phyloP scores from a whole-genome alignment of 2,329 filamentous ascomycete genomes.

The Coniochaeta prunicola region DNA sequence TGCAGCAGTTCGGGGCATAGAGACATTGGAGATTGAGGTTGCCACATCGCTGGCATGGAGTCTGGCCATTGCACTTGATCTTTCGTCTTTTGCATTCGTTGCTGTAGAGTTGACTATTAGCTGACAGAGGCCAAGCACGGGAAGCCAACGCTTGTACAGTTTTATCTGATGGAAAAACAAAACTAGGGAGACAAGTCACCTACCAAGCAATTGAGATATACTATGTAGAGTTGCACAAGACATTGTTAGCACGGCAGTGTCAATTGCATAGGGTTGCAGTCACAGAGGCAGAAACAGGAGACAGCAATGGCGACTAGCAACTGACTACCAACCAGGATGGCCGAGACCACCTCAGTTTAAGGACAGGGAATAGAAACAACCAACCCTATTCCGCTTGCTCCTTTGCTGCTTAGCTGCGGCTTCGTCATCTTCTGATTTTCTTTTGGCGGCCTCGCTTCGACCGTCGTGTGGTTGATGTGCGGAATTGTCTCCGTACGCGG shows the following conservation, averaged over 20 bases:
- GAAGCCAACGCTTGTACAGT: no score
- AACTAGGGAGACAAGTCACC: constrained; percentile 15
- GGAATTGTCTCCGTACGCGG: constrained; percentile 42
- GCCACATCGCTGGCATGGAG: constrained; percentile 59
- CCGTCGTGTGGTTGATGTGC: constrained; percentile 18
- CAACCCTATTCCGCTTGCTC: constrained; percentile 53
- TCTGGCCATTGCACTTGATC: constrained; percentile 67
- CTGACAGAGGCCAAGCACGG: no score
- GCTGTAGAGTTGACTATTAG: constrained; percentile 27
- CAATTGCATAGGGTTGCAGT: background rate
- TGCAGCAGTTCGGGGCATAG: constrained; percentile 60
- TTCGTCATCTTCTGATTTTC: constrained; percentile 34
- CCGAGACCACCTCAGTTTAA: background rate
- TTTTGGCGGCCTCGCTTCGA: constrained; percentile 16
- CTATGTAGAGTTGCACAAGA: constrained; percentile 18
- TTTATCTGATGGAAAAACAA: no score
- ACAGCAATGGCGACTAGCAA: background rate
- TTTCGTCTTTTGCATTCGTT: constrained; percentile 72
- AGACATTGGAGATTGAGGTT: constrained; percentile 60
- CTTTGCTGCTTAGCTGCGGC: constrained; percentile 40
- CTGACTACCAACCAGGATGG: background rate
- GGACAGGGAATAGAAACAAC: constrained; percentile 16
- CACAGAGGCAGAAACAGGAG: background rate
- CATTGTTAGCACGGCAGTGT: background rate
- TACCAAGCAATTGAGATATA: constrained; percentile 58